Evolutionary conservation across 208 protist species (phyloP), one percentile per base, ranked within the genome.

Genomic region (Sergeia podlipaevii): DNA sequence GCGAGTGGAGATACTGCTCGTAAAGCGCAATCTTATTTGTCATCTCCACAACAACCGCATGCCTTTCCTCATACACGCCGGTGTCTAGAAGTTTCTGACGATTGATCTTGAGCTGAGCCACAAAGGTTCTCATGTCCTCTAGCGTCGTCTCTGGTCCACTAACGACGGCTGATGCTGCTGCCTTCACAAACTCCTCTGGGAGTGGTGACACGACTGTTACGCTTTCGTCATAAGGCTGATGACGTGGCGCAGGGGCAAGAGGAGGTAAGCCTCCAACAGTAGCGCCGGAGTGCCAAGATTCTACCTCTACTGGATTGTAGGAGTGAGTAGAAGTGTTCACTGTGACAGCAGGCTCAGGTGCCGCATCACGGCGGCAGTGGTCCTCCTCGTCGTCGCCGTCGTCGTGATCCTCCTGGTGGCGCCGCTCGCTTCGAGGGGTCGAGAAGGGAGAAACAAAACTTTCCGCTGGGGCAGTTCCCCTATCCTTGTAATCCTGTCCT

Each of bases 1-100:
- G 5, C 20, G 43, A 20, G 5, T 49, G 33, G 17, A 87, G 36
- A 49, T 91, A 91, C 34, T 89, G 59, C 51, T 95, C 88, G 50
- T 95, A 95, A n/a, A 89, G 47, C 15, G 50, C 53, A 45, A 95
- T 92, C 58, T 95, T 95, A 33, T 90, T 76, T 5, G 49, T 68
- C 89, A 95, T 95, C 59, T 93, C 85, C 33, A 36, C 45, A 28
- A 95, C 56, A 32, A 95, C 70, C 8, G 58, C 41, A 36, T 93
- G 70, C 20, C 59, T 39, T 59, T 77, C 67, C 15, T 30, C 38
- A 74, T 95, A 95, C 52, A 91, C 89, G 8, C 85, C 82, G 0
- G 89, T 91, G 30, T 91, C 85, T 8, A 92, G 56, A 30, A 95
- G 67, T 63, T 86, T 82, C 38, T 82, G 60, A 0, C 80, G 77